Evolutionary conservation across 2,329 filamentous ascomycete species (phyloP).

Genomic region (Claviceps monticola): DNA sequence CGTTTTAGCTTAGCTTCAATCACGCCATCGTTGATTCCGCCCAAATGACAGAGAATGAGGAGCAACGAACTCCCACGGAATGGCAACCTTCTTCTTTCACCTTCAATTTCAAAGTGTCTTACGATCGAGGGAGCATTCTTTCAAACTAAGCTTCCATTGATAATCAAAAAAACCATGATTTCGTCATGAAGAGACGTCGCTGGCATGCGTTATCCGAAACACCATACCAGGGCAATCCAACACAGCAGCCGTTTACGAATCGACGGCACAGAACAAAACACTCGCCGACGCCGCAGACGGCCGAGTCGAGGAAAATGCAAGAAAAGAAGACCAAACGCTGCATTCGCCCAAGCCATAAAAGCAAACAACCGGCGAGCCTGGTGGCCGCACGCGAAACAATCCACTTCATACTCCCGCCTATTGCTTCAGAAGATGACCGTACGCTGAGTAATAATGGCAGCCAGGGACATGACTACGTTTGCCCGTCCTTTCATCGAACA

Average conservation of each 20-base stretch:
- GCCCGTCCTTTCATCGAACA: conserved; percentile 68
- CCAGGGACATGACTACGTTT: conserved; percentile 57
- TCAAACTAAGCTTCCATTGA: conserved; percentile 10
- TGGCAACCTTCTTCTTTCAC: conserved; percentile 7
- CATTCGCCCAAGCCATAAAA: conserved; percentile 1
- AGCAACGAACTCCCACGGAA: conserved; percentile 8
- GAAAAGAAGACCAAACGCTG: conserved; percentile 3
- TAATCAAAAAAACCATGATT: conserved; percentile 8
- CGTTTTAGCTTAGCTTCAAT: conserved; percentile 16
- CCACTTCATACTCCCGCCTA: conserved; percentile 7
- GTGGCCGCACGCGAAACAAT: background rate
- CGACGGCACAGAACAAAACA: background rate
- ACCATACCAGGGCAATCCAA: conserved; percentile 1
- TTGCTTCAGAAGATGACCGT: conserved; percentile 34
- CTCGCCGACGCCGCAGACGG: background rate
- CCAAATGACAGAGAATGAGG: conserved; percentile 8
- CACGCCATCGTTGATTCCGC: conserved; percentile 18
- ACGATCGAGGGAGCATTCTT: conserved; percentile 1
- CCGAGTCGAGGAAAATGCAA: background rate
- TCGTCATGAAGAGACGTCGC: conserved; percentile 4
- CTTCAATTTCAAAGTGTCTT: conserved; percentile 8
- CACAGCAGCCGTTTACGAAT: background rate
- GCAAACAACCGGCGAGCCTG: background rate
- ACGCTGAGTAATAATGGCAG: conserved; percentile 57
- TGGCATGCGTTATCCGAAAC: background rate